phyloP scores from a whole-genome alignment of 495 filamentous ascomycete genomes.

The Niebla homalea region DNA sequence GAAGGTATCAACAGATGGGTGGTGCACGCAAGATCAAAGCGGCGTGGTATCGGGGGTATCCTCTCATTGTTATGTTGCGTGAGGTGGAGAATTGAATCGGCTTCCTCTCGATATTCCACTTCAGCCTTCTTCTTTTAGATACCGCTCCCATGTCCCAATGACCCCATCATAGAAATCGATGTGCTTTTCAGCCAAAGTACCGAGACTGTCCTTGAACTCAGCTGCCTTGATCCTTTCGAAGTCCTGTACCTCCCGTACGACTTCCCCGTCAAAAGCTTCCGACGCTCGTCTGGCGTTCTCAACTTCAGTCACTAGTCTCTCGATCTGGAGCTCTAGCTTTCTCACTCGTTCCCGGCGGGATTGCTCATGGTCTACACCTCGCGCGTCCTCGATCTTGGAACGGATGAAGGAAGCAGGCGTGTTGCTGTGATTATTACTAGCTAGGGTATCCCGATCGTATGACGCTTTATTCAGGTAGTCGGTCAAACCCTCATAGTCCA shows the following conservation, averaged over 20 bases:
- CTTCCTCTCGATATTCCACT: neutral
- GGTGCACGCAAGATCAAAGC: too few species aligned
- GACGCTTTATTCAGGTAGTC: slow-evolving; percentile 88
- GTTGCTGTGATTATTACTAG: slow-evolving; percentile 45
- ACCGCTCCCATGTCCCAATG: slow-evolving; percentile 77
- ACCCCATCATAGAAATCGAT: slow-evolving; percentile 73
- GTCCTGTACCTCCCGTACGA: slow-evolving; percentile 78
- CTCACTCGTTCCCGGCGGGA: slow-evolving; percentile 70
- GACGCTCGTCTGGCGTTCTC: slow-evolving; percentile 70
- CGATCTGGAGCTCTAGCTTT: slow-evolving; percentile 82
- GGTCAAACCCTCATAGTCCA: slow-evolving; percentile 90
- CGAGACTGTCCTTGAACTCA: slow-evolving; percentile 81
- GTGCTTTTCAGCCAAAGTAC: slow-evolving; percentile 69
- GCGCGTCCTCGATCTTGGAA: slow-evolving; percentile 89
- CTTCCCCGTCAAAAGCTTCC: slow-evolving; percentile 88
- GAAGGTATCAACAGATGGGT: too few species aligned
- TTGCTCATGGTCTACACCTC: slow-evolving; percentile 93
- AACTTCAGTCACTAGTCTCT: slow-evolving; percentile 75
- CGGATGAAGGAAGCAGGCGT: slow-evolving; percentile 81
- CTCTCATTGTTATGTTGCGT: too few species aligned
- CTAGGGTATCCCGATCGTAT: slow-evolving; percentile 75
- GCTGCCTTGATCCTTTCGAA: slow-evolving; percentile 93
- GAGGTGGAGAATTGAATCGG: too few species aligned
- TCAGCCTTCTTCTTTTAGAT: slow-evolving; percentile 59
- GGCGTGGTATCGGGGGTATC: too few species aligned